A percentile compares a stretch with the other conserved stretches of the same genome.
Conservation (phyloP, 371 early-diverging fungal genomes). For the Mortierella sp. region DNA sequence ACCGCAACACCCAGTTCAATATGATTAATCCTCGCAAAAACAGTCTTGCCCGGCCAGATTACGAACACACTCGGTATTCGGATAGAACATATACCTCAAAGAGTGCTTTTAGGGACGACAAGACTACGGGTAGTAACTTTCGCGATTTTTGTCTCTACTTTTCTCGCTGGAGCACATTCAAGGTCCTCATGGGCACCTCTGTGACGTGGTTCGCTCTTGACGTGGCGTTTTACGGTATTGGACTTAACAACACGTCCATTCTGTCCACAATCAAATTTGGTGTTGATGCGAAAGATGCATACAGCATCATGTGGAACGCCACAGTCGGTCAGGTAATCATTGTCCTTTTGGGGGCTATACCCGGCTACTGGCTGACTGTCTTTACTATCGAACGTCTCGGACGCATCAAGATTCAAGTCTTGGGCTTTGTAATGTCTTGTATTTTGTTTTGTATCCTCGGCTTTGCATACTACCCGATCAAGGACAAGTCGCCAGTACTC, state of each 20-base stretch:
- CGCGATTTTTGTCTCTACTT: conserved; percentile 68
- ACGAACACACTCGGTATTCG: neutral
- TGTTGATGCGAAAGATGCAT: conserved; percentile 28
- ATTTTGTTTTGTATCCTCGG: conserved; percentile 71
- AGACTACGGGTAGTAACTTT: neutral
- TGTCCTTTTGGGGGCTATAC: conserved; percentile 71
- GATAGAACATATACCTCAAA: neutral
- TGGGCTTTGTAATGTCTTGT: conserved; percentile 72
- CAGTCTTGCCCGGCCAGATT: neutral
- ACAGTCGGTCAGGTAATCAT: conserved; percentile 71
- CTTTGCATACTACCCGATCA: conserved; percentile 59
- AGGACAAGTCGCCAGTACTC: conserved; percentile 52
- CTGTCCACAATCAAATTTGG: conserved; percentile 66
- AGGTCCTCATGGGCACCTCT: conserved; percentile 69
- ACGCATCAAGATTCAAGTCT: conserved; percentile 65
- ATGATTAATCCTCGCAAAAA: conserved; percentile 21
- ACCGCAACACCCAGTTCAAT: conserved; percentile 1
- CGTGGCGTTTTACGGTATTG: conserved; percentile 89
- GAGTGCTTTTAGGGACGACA: neutral
- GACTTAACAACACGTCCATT: conserved; percentile 84
- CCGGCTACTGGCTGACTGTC: conserved; percentile 81
- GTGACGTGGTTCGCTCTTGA: conserved; percentile 85
- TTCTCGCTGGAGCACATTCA: conserved; percentile 66
- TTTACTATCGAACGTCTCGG: conserved; percentile 73
- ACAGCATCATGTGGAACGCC: conserved; percentile 51